phyloP scores from a whole-genome alignment of 1,284 basidiomycete genomes.

The Puccinia coronata region DNA sequence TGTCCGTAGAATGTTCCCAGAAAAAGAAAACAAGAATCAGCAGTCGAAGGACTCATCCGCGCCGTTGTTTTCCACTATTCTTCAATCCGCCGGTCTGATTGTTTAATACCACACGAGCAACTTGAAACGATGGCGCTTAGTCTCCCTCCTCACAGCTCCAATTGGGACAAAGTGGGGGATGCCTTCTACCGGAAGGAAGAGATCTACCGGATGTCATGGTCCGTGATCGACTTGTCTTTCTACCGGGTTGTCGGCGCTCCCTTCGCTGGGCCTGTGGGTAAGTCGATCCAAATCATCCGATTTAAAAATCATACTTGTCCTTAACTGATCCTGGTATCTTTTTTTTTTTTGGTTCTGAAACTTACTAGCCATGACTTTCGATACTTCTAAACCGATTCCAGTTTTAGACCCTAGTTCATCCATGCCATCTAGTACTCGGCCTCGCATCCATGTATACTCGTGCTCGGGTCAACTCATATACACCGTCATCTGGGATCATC shows the following conservation, averaged over 20 bases:
- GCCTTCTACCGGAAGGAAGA: conserved; percentile 46
- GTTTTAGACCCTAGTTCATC: conserved; percentile 5
- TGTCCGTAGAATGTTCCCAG: neutral
- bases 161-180: conserved; percentile 49
- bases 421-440: conserved; percentile 33
- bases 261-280: conserved; percentile 42
- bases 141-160: conserved; percentile 40
- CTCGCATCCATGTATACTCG: conserved; percentile 35
- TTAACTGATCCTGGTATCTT: neutral
- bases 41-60: neutral
- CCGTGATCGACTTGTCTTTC: conserved; percentile 33
- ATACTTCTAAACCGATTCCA: conserved; percentile 45
- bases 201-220: conserved; percentile 41
- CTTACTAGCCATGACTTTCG: conserved; percentile 37
- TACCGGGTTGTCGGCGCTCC: conserved; percentile 38
- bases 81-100: neutral
- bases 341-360: neutral
- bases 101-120: neutral
- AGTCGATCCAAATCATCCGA: neutral
- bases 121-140: neutral
- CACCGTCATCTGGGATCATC: conserved; percentile 46
- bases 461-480: conserved; percentile 27
- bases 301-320: neutral
- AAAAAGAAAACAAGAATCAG: neutral
- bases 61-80: neutral